Evolutionary conservation across 164 flowering plant genomes (phyloP), one percentile per base, ranked within the genome.

Genomic region (Aristolochia contorta): DNA sequence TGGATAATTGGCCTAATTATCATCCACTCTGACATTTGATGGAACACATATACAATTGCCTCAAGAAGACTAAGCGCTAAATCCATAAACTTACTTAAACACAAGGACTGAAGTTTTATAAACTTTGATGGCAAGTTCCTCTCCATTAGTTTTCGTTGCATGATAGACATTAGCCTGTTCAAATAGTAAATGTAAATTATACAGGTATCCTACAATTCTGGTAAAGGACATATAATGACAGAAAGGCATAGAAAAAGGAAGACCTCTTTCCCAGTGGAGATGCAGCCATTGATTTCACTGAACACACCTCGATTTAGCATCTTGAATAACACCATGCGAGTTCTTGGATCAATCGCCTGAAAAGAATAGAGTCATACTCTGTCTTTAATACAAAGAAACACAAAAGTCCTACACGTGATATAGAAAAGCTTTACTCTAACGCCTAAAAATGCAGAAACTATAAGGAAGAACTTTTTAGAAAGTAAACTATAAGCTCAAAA

Each of bases 181-280:
- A 24, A 54, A 20, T 19, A 14, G 23, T 43, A 15, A 61, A 25
- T 13, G 3, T 6, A 3, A 37, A 8, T 37, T 37, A 37, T 37
- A 37, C 12, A 10, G 5, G 9, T 37, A 4, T 37, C 43, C 9
- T 37, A 37, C 7, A 1, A 8, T 37, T 7, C 1, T 37, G 12
- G 43, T 37, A 37, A 37, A 37, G 43, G 12, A 10, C 10, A 37
- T 37, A 37, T 37, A 37, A 37, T 37, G 43, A 37, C 43, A 37
- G 10, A 37, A 37, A 37, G 10, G 43, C 9, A 37, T 37, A 37
- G 6, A 63, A 8, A 2, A 64, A 5, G 30, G 5, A 82, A 47
- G 82, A 91, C 99, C 81, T 91, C 97, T 83, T 94, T 91, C 57
- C 99, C 99, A 47, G 99, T 94, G 27, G 99, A 94, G 65, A 94